phyloP scores from a whole-genome alignment of 2,329 filamentous ascomycete genomes.

The Botrytis hyacinthi region DNA sequence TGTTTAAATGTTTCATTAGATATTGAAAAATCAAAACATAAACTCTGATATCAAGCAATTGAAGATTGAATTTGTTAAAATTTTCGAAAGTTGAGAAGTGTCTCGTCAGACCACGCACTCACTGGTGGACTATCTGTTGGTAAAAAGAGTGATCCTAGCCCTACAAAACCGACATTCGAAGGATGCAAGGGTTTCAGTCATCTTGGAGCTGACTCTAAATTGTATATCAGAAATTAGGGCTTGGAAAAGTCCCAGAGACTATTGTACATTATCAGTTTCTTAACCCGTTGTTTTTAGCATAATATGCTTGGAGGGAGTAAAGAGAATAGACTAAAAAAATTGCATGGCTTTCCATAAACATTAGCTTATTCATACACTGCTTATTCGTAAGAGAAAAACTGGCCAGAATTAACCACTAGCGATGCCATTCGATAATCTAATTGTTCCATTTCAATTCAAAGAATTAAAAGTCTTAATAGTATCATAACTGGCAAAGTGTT shows the following conservation, averaged over 20 bases:
- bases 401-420: too few relatives aligned
- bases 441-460: too few relatives aligned
- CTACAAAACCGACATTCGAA: not conserved
- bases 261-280: not conserved
- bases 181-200: accelerated
- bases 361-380: not conserved
- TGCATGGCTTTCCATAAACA: too few relatives aligned
- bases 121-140: not conserved
- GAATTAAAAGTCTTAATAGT: too few relatives aligned
- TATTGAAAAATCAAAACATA: not conserved
- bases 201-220: not conserved
- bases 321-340: not conserved
- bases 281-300: not conserved
- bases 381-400: too few relatives aligned
- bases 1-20: too few relatives aligned
- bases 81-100: not conserved
- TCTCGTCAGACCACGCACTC: too few relatives aligned
- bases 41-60: not conserved
- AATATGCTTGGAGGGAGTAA: not conserved
- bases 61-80: not conserved
- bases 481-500: too few relatives aligned
- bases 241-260: not conserved
- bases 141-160: not conserved
- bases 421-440: too few relatives aligned
- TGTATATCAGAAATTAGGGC: not conserved